Evolutionary conservation across 768 basidiomycete species (phyloP).

Genomic region (Auricularia sp.): DNA sequence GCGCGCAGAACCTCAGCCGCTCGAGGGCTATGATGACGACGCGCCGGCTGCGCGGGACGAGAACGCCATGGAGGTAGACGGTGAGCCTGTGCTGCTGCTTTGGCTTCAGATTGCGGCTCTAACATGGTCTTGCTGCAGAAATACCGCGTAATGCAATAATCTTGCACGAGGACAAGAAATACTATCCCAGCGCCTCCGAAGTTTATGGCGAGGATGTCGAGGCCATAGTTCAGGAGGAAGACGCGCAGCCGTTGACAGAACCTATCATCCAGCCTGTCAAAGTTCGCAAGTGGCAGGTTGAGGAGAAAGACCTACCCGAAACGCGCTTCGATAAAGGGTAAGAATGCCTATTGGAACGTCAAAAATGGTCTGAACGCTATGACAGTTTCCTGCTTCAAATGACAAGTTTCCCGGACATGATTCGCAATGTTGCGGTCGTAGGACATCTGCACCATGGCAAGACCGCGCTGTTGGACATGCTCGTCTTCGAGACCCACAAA

Average conservation of each 20-base stretch:
- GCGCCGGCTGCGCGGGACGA: constrained; percentile 40
- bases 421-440: constrained; percentile 91
- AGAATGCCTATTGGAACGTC: constrained; percentile 17
- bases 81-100: constrained; percentile 27
- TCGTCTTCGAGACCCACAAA: constrained; percentile 94
- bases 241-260: constrained; percentile 87
- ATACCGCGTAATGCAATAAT: constrained; percentile 74
- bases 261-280: constrained; percentile 95
- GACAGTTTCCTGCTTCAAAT: constrained; percentile 83
- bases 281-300: constrained; percentile 86
- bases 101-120: not conserved
- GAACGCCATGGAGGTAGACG: constrained; percentile 77
- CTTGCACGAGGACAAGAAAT: constrained; percentile 95
- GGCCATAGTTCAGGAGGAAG: constrained; percentile 96
- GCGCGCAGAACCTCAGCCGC: constrained; percentile 33
- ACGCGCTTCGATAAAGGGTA: constrained; percentile 97
- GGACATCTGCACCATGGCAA: constrained; percentile 98
- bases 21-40: constrained; percentile 79
- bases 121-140: constrained; percentile 31
- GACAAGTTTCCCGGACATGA: constrained; percentile 85
- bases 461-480: constrained; percentile 93
- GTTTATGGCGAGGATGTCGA: constrained; percentile 93
- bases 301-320: constrained; percentile 91
- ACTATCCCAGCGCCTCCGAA: constrained; percentile 87
- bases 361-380: not conserved